Evolutionary conservation across 306 rosid species (phyloP), one percentile per base, ranked within the genome.

Genomic region (Glycine soja): DNA sequence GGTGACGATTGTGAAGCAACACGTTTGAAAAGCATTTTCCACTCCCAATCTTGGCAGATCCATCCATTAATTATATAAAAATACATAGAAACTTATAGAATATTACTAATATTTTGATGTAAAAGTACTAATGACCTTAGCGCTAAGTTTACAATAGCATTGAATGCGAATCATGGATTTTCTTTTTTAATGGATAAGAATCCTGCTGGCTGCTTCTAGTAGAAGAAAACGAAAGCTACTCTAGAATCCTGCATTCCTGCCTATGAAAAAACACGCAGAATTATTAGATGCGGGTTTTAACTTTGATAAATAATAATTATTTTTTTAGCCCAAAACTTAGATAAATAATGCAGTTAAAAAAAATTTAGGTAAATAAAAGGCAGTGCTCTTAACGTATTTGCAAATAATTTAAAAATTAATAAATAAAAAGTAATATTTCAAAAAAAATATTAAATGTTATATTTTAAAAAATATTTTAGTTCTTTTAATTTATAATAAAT

Each of bases 1-100:
- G 75, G 9, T 72, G 57, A 32, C 19, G 18, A 78, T 34, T 71
- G 34, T 10, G 72, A 72, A 61, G n/a, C 8, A 38, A 38, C 43
- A 38, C 43, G 19, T 38, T 58, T 72, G 47, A 81, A 77, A 72
- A 81, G 57, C 57, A 72, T 65, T 45, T 56, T 81, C 46, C 50
- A 71, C 8, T 42, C 10, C 19, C 16, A 70, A 82, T 50, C 24
- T 74, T 47, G 10, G 61, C 12, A 36, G 46, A 72, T 72, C 68
- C 73, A 76, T 80, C 24, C 10, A 30, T 58, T 58, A 32, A 30
- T 58, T 58, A 32, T 70, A 30, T 54, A 18, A 47, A 24, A 24
- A 24, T 24, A 24, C 30, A 24, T 24, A 24, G 30, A 2, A 24
- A 24, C 30, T 24, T 24, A 24, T 24, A 24, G 30, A 24, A 24